These are phyloP conservation scores for Gossypium bickii DNA, from an alignment of 345 rosid genomes.

Conservation along the genomic window DNA sequence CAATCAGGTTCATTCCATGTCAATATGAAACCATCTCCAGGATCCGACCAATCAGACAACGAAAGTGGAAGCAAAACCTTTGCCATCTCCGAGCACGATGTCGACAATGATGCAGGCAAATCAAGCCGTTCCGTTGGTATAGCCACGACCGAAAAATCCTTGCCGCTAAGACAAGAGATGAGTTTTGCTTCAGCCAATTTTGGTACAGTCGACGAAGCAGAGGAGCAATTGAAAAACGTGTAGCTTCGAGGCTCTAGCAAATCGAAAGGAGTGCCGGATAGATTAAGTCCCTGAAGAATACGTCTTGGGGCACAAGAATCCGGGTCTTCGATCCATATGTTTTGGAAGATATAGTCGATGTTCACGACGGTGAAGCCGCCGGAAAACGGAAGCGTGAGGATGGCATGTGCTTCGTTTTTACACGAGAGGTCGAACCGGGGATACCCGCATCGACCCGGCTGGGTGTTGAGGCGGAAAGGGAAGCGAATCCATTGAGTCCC, in stretches of 20 bases:
- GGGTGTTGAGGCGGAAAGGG: conserved; percentile 17
- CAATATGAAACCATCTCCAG: conserved; percentile 5
- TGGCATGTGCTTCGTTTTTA: neutral
- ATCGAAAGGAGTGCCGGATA: conserved; percentile 12
- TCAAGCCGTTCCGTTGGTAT: neutral
- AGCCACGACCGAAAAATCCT: conserved; percentile 17
- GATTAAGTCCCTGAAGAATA: conserved; percentile 17
- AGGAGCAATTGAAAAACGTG: conserved; percentile 34
- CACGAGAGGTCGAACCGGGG: conserved; percentile 18
- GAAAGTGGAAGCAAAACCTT: conserved; percentile 15
- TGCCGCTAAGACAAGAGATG: conserved; percentile 24
- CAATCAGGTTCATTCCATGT: conserved; percentile 24
- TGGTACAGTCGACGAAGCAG: neutral
- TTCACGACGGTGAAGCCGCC: conserved; percentile 8
- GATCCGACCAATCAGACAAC: neutral
- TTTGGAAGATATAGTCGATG: conserved; percentile 16
- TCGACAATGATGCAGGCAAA: neutral
- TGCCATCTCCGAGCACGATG: conserved; percentile 8
- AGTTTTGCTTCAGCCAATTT: neutral
- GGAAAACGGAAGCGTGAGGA: conserved; percentile 12
- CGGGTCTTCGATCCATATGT: conserved; percentile 14
- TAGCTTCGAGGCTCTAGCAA: conserved; percentile 3
- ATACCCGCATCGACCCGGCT: conserved; percentile 14
- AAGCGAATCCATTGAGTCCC: conserved; percentile 9
- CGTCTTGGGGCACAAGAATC: conserved; percentile 19